Percentiles rank a stretch among this genome's conserved stretches.
phyloP scores from a whole-genome alignment of 2,329 filamentous ascomycete species.

The Monilinia fructigena region DNA sequence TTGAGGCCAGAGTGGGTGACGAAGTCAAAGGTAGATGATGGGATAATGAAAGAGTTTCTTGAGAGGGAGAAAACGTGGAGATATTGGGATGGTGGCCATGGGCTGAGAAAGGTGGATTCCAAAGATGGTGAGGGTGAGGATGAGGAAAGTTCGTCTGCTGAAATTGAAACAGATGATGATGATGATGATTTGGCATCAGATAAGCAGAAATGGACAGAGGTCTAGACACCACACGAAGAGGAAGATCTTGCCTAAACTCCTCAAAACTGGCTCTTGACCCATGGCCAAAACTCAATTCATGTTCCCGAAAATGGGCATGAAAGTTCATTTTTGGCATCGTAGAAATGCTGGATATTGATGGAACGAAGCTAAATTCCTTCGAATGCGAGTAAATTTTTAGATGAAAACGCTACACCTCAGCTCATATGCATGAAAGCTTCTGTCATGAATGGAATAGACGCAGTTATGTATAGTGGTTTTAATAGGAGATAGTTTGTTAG shows the following conservation, averaged over 20 bases:
- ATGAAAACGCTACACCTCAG: neutral
- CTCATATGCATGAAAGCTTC: neutral
- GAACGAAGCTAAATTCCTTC: neutral
- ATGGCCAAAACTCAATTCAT: neutral
- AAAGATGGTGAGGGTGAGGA: too few species aligned
- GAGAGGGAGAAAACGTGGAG: neutral
- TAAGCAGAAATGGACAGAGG: neutral
- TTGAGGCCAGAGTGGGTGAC: neutral
- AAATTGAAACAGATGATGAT: neutral
- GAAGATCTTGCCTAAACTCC: neutral
- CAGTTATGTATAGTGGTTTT: neutral
- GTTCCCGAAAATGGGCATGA: neutral
- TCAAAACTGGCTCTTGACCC: neutral
- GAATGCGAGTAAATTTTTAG: neutral
- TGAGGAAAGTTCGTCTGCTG: neutral
- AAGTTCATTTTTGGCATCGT: neutral
- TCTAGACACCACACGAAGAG: neutral
- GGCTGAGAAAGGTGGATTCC: neutral
- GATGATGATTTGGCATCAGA: neutral
- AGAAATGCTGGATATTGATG: neutral
- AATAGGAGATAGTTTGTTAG: neutral
- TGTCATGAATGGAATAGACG: neutral
- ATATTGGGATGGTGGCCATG: too few species aligned
- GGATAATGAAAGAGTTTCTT: rapidly evolving
- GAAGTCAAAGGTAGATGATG: neutral